Conservation (phyloP, 306 rosid species). For the Begonia masoniana region DNA sequence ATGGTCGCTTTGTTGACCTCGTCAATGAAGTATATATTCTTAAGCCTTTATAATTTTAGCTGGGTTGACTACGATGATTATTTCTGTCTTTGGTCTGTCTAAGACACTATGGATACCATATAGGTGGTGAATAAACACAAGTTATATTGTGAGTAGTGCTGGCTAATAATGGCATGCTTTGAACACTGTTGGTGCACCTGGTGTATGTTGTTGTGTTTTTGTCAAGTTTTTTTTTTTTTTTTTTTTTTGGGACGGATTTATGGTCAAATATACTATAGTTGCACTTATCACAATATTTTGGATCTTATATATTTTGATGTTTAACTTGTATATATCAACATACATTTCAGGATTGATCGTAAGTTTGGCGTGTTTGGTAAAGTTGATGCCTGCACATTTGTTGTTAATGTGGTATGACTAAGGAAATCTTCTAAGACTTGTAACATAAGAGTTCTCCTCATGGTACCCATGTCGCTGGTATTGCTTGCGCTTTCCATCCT, state of each 20-base stretch:
- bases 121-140: conserved; percentile 87
- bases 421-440: conserved; percentile 76
- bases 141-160: conserved; percentile 89
- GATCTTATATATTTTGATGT: conserved; percentile 8
- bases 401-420: conserved; percentile 68
- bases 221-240: no score
- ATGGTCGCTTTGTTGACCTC: conserved; percentile 97
- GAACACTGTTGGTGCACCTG: conserved; percentile 99
- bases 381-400: conserved; percentile 87
- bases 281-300: conserved; percentile 7
- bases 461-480: conserved; percentile 97
- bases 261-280: neutral
- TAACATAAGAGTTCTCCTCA: conserved; percentile 89
- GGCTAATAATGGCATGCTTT: conserved; percentile 98
- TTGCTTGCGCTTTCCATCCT: conserved; percentile 84
- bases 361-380: conserved; percentile 84
- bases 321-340: conserved; percentile 6
- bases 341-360: conserved; percentile 57
- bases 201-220: no score
- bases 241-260: no score
- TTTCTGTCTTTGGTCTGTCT: conserved; percentile 15
- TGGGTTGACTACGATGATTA: conserved; percentile 7
- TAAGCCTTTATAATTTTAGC: conserved; percentile 11
- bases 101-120: conserved; percentile 7
- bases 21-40: conserved; percentile 57